Evolutionary conservation across 164 flowering plant species (phyloP), one percentile per base, ranked within the genome.

Genomic region (Euptelea pleiosperma): DNA sequence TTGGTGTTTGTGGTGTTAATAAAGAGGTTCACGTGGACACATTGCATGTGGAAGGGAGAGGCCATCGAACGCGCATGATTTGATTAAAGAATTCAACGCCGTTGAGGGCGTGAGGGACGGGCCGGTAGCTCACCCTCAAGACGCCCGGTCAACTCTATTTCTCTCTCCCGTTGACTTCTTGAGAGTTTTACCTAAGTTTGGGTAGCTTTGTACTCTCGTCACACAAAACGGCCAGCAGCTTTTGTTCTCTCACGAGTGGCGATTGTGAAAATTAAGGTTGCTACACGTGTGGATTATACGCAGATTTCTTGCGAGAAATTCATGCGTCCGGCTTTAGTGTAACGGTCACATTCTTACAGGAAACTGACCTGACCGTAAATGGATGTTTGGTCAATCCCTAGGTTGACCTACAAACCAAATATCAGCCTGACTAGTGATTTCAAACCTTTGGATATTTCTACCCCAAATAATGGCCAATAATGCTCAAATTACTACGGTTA

Each of bases 111-210:
- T 93, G 97, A 86, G 68, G 69, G 57, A 55, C 50, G 41, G 55
- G 85, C 84, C 87, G 99, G 96, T 93, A 90, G 97, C 87, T 90
- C 99, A 90, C 94, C 83, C 96, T 60, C 80, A 78, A 72, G 80
- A 77, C 80, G 75, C 96, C 78, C 51, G 80, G 89, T 82, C 83
- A 89, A 91, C 79, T 68, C 84, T 70, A 66, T 42, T 60, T 37
- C 53, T 58, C 63, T 58, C 11, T 44, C 67, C n/a, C 6, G 57
- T 58, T 54, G 60, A 29, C 24, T 33, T 15, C 44, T 21, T 49
- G 31, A 9, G 53, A 16, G 11, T 22, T 16, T 31, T 47, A 47
- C 30, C 34, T n/a, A 2, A 8, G 48, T 47, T 35, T 48, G 56
- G 65, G 37, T 55, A 53, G 63, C 64, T 48, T 67, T 57, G 41